Percentiles rank a stretch among this genome's conserved stretches.
Conservation (phyloP, 1,284 basidiomycete genomes). For the Ceratobasidium sp. region DNA sequence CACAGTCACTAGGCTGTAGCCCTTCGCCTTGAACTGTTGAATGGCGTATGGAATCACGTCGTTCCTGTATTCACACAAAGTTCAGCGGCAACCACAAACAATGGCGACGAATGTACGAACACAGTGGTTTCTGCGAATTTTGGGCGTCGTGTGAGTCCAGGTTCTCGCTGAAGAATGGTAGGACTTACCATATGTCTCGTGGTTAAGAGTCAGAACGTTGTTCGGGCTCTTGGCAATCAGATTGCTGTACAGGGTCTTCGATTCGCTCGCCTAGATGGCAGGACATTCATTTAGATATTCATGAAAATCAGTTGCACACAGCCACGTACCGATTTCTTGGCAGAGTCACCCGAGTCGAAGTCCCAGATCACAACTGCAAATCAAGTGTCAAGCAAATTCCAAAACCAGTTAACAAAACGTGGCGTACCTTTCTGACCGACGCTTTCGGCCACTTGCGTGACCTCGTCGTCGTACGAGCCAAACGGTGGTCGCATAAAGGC, state of each 20-base stretch:
- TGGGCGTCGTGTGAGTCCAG: background rate
- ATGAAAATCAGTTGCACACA: background rate
- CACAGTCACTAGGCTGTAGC: constrained; percentile 45
- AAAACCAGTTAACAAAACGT: background rate
- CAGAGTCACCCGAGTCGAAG: constrained; percentile 44
- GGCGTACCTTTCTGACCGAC: no score
- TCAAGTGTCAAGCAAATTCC: background rate
- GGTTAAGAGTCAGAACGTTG: constrained; percentile 43
- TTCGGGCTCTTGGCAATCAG: constrained; percentile 23
- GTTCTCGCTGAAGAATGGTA: no score
- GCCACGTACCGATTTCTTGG: constrained; percentile 19
- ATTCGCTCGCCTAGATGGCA: background rate
- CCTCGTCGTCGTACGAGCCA: constrained; percentile 37
- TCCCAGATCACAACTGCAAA: constrained; percentile 43
- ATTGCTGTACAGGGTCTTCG: constrained; percentile 4
- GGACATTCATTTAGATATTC: background rate
- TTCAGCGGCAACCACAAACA: background rate
- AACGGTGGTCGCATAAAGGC: constrained; percentile 44
- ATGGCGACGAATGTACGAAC: background rate
- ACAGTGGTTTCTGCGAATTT: constrained; percentile 13
- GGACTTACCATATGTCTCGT: constrained; percentile 39
- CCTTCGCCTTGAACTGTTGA: constrained; percentile 37
- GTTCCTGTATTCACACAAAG: constrained; percentile 2
- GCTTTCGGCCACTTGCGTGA: background rate
- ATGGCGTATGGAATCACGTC: constrained; percentile 41